Conservation (phyloP, 2,329 filamentous ascomycete species). For the Apiospora pterosperma region DNA sequence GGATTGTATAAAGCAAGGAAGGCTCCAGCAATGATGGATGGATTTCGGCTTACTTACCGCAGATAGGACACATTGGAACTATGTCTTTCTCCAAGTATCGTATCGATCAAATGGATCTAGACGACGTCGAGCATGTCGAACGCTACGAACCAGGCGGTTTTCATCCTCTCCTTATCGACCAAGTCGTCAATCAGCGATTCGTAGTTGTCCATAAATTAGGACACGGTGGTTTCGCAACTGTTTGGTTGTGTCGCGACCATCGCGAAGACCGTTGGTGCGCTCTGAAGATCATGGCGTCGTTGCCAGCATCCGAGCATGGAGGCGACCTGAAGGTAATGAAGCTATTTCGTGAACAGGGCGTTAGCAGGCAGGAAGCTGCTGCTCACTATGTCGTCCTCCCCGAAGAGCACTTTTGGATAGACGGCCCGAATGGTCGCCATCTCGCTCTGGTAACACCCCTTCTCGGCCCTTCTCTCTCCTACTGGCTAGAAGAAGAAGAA, state of each 20-base stretch:
- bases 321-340: conserved; percentile 7
- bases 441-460: conserved; percentile 7
- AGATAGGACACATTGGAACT: background rate
- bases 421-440: conserved; percentile 13
- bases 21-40: background rate
- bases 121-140: conserved; percentile 8
- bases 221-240: conserved; percentile 12
- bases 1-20: background rate
- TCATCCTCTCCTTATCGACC: background rate
- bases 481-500: background rate
- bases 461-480: background rate
- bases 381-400: conserved; percentile 6
- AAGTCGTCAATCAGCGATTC: conserved; percentile 7
- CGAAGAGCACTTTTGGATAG: conserved; percentile 12
- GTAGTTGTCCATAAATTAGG: conserved; percentile 13
- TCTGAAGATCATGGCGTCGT: conserved; percentile 10
- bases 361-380: background rate
- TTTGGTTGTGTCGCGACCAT: conserved; percentile 15
- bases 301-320: conserved; percentile 6
- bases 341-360: background rate
- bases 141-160: conserved; percentile 6
- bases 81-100: background rate
- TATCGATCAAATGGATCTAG: background rate
- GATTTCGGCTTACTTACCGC: too few relatives aligned
- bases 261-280: conserved; percentile 12